phyloP scores from a whole-genome alignment of 2,329 filamentous ascomycete genomes.

The Leptographium wingfieldii region DNA sequence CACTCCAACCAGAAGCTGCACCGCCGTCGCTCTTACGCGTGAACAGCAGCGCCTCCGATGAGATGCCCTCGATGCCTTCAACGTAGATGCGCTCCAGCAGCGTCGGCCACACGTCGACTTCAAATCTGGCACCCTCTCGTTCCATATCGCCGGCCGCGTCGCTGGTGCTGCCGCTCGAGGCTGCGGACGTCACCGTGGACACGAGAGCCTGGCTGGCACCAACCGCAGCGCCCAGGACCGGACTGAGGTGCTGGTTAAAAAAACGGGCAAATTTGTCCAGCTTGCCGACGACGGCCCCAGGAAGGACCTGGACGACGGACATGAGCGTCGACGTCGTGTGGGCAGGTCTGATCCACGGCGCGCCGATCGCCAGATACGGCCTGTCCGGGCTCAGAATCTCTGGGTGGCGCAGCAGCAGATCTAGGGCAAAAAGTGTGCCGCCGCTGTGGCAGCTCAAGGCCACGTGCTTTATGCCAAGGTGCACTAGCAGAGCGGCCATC shows the following conservation, averaged over 20 bases:
- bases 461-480: slow-evolving; percentile 20
- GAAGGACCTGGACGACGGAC: slow-evolving; percentile 14
- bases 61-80: slow-evolving; percentile 16
- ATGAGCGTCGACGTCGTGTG: slow-evolving; percentile 15
- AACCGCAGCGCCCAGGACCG: slow-evolving; percentile 8
- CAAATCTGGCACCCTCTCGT: slow-evolving; percentile 8
- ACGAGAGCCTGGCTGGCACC: slow-evolving; percentile 3
- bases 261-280: slow-evolving; percentile 14
- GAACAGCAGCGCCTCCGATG: slow-evolving; percentile 17
- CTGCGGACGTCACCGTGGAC: not conserved
- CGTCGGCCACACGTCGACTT: slow-evolving; percentile 11
- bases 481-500: slow-evolving; percentile 19
- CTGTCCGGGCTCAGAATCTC: slow-evolving; percentile 15
- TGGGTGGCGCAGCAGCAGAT: slow-evolving; percentile 18
- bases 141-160: not conserved
- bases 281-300: slow-evolving; percentile 10
- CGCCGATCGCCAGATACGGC: slow-evolving; percentile 18
- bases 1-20: slow-evolving; percentile 14
- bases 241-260: slow-evolving; percentile 12
- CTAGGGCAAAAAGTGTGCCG: slow-evolving; percentile 20
- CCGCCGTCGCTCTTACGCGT: slow-evolving; percentile 14
- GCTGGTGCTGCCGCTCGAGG: not conserved
- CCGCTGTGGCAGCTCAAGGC: slow-evolving; percentile 19
- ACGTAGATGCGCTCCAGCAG: slow-evolving; percentile 15
- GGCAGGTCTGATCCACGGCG: slow-evolving; percentile 20